Evolutionary conservation across 2,329 filamentous ascomycete species (phyloP).

Genomic region (Beauveria asiatica): DNA sequence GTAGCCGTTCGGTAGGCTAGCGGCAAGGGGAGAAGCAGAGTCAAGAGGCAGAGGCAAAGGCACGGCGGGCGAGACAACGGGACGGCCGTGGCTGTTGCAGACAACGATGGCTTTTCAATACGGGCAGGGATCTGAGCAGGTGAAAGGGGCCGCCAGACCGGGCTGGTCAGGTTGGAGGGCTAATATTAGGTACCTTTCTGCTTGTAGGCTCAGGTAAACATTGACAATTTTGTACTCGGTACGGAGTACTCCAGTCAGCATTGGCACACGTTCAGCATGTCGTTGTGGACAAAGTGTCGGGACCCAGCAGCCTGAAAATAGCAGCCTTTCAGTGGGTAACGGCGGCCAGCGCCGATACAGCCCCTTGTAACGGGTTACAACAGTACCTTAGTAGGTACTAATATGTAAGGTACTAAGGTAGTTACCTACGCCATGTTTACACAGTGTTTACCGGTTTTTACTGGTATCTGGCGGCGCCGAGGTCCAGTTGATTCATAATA

Average conservation of each 20-base stretch:
- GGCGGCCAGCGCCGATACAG: not conserved
- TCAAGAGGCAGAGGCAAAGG: not conserved
- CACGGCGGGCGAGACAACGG: not conserved
- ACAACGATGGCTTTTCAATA: not conserved
- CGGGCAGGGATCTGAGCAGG: not conserved
- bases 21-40: not conserved
- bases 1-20: not conserved
- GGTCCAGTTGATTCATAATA: no score
- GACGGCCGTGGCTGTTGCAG: not conserved
- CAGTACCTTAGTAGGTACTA: no score
- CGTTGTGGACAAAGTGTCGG: no score
- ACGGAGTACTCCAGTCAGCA: no score
- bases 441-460: no score
- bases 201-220: no score
- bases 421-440: no score
- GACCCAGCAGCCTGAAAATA: conserved; percentile 4
- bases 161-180: not conserved
- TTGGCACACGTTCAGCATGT: not conserved
- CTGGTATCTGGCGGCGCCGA: no score
- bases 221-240: no score
- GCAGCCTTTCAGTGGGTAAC: not conserved
- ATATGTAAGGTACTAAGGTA: no score
- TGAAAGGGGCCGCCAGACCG: not conserved
- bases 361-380: not conserved
- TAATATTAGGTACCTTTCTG: not conserved